A percentile compares a stretch with the other conserved stretches of the same genome.
Conservation (phyloP, 2,329 filamentous ascomycete genomes). For the Aspergillus unguis region DNA sequence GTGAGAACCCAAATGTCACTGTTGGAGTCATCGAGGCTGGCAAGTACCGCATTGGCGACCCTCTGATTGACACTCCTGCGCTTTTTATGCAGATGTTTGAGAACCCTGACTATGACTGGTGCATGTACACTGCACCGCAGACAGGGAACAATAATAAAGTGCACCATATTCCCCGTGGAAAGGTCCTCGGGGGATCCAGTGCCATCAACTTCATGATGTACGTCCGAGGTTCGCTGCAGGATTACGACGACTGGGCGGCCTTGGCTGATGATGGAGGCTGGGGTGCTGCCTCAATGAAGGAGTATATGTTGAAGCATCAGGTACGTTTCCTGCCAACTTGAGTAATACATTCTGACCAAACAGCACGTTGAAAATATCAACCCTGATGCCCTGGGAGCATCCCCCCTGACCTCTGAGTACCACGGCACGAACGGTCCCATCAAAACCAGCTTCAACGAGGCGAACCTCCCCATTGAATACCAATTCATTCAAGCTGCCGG, state of each 20-base stretch:
- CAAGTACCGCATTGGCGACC: slow-evolving; percentile 28
- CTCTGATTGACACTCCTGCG: slow-evolving; percentile 25
- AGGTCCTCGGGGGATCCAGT: slow-evolving; percentile 32
- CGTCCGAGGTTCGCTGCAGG: slow-evolving; percentile 31
- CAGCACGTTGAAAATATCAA: too few relatives aligned
- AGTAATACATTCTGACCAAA: too few relatives aligned
- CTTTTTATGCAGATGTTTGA: slow-evolving; percentile 22
- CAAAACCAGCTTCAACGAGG: background rate
- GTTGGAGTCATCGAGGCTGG: slow-evolving; percentile 49
- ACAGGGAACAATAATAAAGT: slow-evolving; percentile 14
- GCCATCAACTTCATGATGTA: slow-evolving; percentile 44
- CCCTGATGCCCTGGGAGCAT: background rate
- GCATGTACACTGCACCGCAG: slow-evolving; percentile 26
- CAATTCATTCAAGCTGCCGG: background rate
- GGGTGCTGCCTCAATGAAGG: slow-evolving; percentile 2
- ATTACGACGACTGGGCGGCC: slow-evolving; percentile 34
- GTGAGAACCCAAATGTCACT: slow-evolving; percentile 39
- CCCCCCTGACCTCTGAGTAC: slow-evolving; percentile 39
- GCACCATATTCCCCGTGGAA: slow-evolving; percentile 30
- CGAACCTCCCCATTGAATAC: background rate
- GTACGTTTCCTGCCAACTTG: too few relatives aligned
- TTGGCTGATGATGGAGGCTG: slow-evolving; percentile 27
- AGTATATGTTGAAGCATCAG: too few relatives aligned
- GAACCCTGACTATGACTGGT: slow-evolving; percentile 37
- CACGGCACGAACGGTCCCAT: background rate